phyloP scores from a whole-genome alignment of 2,329 filamentous ascomycete genomes.

The Penicillium sp. region DNA sequence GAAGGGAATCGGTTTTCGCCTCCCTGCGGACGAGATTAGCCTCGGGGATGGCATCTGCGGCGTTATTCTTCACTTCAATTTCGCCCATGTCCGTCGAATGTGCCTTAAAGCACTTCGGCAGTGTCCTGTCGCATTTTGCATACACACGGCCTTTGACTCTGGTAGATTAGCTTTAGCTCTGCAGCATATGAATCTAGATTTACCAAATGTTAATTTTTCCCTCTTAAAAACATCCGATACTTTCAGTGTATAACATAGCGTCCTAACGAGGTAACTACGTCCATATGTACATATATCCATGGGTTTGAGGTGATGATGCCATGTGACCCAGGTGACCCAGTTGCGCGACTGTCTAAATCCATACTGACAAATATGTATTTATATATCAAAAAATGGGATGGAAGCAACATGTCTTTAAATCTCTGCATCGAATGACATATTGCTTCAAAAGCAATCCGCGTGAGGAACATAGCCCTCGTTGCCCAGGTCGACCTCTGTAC shows the following conservation, averaged over 20 bases:
- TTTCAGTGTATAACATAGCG: background rate
- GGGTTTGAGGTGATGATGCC: background rate
- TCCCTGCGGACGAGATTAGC: background rate
- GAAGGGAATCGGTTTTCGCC: constrained; percentile 13
- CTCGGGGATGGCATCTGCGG: constrained; percentile 12
- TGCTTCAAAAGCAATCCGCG: too few species aligned
- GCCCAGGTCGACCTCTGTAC: background rate
- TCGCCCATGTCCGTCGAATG: background rate
- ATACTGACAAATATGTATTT: background rate
- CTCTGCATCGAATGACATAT: too few species aligned
- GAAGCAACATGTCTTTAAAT: too few species aligned
- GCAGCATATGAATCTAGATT: constrained; percentile 1
- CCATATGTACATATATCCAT: background rate
- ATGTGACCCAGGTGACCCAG: background rate
- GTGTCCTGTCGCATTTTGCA: constrained; percentile 26
- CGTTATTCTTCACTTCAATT: constrained; percentile 7
- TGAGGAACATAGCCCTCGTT: background rate
- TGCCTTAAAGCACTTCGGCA: background rate
- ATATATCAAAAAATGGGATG: background rate
- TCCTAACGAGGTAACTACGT: background rate
- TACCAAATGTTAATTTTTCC: background rate
- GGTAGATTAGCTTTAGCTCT: background rate
- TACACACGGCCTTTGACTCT: constrained; percentile 15
- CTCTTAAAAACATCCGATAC: background rate
- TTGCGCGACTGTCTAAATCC: background rate